Conservation (phyloP, 257 asterid genomes). For the Nicotiana benthamiana region DNA sequence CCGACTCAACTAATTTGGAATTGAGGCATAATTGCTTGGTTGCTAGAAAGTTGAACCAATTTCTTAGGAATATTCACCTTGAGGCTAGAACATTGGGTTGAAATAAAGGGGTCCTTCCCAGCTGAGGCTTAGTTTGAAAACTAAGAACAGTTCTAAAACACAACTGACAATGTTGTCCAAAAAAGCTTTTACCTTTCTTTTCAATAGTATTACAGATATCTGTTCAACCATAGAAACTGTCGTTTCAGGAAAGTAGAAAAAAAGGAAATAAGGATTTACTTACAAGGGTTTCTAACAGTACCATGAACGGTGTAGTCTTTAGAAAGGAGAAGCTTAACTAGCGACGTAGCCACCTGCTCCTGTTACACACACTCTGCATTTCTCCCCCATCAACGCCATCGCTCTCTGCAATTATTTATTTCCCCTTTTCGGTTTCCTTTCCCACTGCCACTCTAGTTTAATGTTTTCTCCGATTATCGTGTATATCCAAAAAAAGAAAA, state of each 20-base stretch:
- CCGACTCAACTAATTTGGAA: not conserved
- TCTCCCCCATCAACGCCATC: conserved; percentile 13
- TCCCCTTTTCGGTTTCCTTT: not conserved
- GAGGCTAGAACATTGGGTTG: not conserved
- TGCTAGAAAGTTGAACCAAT: not conserved
- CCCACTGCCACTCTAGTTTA: no score
- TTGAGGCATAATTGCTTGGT: not conserved
- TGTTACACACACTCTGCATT: conserved; percentile 52
- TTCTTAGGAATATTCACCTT: not conserved
- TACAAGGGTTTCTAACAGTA: conserved; percentile 72
- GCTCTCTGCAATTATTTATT: not conserved
- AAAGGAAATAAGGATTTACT: not conserved
- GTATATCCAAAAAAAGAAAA: no score
- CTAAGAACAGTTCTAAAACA: not conserved
- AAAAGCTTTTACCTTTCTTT: not conserved
- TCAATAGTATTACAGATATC: not conserved
- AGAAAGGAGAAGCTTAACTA: conserved; percentile 65
- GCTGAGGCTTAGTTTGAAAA: not conserved
- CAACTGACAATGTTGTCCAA: no score
- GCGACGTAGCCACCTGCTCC: conserved; percentile 81
- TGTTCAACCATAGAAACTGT: no score
- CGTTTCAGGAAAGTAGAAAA: not conserved
- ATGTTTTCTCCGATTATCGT: no score
- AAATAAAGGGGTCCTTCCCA: not conserved
- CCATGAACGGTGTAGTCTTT: conserved; percentile 50